These are phyloP conservation scores for Eragrostis tef DNA, from an alignment of 202 grass and related monocot species.

Conservation along the genomic window DNA sequence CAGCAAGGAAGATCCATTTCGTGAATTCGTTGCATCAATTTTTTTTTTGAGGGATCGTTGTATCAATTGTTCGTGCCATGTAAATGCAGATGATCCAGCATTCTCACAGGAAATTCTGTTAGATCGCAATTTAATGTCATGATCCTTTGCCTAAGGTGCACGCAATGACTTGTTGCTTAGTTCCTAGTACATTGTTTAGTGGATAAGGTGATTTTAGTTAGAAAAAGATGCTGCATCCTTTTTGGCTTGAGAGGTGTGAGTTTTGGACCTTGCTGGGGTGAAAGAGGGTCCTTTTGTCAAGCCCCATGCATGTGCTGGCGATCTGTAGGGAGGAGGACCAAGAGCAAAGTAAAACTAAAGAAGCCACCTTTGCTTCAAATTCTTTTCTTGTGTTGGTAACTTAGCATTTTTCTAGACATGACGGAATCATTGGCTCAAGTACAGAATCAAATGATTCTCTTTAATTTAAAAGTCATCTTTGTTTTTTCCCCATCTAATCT, in stretches of 20 bases:
- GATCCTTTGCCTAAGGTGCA: slow-evolving; percentile 6
- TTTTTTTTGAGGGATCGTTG: too few relatives aligned
- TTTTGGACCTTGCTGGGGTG: slow-evolving; percentile 19
- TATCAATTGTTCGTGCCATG: not conserved
- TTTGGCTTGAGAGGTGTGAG: slow-evolving; percentile 3
- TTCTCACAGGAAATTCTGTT: not conserved
- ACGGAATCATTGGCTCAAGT: slow-evolving; percentile 50
- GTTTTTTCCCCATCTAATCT: slow-evolving; percentile 53
- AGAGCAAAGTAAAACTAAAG: slow-evolving; percentile 47
- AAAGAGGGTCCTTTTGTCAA: slow-evolving; percentile 38
- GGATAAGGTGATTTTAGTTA: slow-evolving; percentile 42
- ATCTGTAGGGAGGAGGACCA: slow-evolving; percentile 47
- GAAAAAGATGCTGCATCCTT: not conserved
- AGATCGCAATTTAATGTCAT: not conserved
- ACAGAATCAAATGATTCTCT: slow-evolving; percentile 57
- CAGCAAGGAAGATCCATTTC: not conserved
- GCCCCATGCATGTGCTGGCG: slow-evolving; percentile 42
- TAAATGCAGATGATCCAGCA: not conserved
- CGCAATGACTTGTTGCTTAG: slow-evolving; percentile 13
- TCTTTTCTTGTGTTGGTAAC: slow-evolving; percentile 49
- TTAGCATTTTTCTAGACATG: slow-evolving; percentile 45
- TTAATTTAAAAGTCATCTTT: slow-evolving; percentile 47
- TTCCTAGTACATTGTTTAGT: slow-evolving; percentile 21
- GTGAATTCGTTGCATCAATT: not conserved
- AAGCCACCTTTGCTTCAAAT: slow-evolving; percentile 54